phyloP scores from a whole-genome alignment of 805 yeast species.

The Ogataea nitratoaversa region DNA sequence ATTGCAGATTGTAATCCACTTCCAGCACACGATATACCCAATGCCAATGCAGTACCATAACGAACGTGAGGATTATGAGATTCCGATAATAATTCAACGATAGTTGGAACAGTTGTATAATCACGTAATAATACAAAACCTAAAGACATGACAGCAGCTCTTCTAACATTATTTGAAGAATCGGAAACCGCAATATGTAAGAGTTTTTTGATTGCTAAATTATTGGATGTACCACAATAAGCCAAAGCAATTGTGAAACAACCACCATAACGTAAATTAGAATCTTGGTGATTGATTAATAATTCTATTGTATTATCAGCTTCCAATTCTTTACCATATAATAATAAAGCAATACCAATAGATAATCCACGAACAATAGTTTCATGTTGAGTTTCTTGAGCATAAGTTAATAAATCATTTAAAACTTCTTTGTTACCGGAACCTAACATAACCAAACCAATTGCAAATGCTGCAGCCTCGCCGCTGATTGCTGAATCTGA shows the following conservation, averaged over 20 bases:
- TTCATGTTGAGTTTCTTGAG: slow-evolving; percentile 94
- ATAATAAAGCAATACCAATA: slow-evolving; percentile 80
- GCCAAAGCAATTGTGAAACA: slow-evolving; percentile 92
- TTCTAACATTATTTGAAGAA: slow-evolving; percentile 92
- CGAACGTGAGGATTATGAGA: slow-evolving; percentile 98
- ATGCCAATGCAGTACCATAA: slow-evolving; percentile 95
- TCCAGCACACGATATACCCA: slow-evolving; percentile 97
- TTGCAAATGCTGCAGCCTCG: slow-evolving; percentile 92
- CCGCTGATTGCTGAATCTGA: slow-evolving; percentile 92
- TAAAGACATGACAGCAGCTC: slow-evolving; percentile 88
- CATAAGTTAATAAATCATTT: slow-evolving; percentile 82
- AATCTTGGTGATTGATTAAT: slow-evolving; percentile 69
- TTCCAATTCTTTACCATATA: slow-evolving; percentile 78
- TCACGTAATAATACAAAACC: slow-evolving; percentile 91
- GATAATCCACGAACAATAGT: slow-evolving; percentile 92
- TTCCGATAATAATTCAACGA: slow-evolving; percentile 87
- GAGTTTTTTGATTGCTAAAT: slow-evolving; percentile 77
- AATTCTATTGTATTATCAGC: slow-evolving; percentile 67
- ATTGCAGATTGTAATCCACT: slow-evolving; percentile 83
- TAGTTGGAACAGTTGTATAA: slow-evolving; percentile 89
- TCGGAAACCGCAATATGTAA: slow-evolving; percentile 95
- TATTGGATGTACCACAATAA: slow-evolving; percentile 93
- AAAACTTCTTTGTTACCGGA: slow-evolving; percentile 67
- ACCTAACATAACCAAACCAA: slow-evolving; percentile 96
- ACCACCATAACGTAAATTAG: slow-evolving; percentile 92